Conservation (phyloP, 257 asterid genomes). For the Lantana camara region DNA sequence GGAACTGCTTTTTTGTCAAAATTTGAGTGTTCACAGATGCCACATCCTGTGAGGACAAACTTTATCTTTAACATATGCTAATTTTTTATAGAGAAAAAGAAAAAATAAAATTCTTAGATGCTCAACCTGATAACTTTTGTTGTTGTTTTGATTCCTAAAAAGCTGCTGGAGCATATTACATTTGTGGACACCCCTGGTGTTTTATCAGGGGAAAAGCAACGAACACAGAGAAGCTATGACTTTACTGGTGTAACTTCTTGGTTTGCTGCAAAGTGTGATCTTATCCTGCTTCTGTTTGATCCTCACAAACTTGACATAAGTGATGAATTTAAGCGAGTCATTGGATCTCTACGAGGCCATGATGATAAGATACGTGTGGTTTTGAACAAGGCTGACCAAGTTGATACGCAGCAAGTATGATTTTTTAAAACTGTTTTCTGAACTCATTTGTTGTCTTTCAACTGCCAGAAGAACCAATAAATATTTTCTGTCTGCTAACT, state of each 20-base stretch:
- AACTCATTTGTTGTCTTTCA: slow-evolving; percentile 8
- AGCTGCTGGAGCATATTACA: slow-evolving; percentile 95
- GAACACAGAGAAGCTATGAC: slow-evolving; percentile 95
- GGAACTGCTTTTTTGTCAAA: slow-evolving; percentile 93
- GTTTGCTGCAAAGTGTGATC: slow-evolving; percentile 95
- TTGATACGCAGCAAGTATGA: slow-evolving; percentile 89
- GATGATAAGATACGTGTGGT: slow-evolving; percentile 98
- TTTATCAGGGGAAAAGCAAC: slow-evolving; percentile 93
- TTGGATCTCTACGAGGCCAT: slow-evolving; percentile 88
- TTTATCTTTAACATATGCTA: neutral
- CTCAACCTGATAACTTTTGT: slow-evolving; percentile 19
- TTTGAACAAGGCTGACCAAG: slow-evolving; percentile 95
- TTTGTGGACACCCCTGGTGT: slow-evolving; percentile 98
- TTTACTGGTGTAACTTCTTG: slow-evolving; percentile 97
- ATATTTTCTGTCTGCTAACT: neutral
- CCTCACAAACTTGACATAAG: slow-evolving; percentile 98
- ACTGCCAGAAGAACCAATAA: neutral
- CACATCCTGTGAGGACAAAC: slow-evolving; percentile 80
- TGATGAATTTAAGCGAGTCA: slow-evolving; percentile 93
- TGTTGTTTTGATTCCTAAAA: slow-evolving; percentile 31
- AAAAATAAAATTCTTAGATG: slow-evolving; percentile 1
- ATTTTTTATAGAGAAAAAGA: neutral
- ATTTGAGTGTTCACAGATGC: slow-evolving; percentile 98
- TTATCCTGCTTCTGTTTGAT: slow-evolving; percentile 84
- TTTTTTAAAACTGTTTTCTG: slow-evolving; percentile 8